These are phyloP conservation scores for Mycogone perniciosa DNA, from an alignment of 2,329 filamentous ascomycete species.

Conservation along the genomic window DNA sequence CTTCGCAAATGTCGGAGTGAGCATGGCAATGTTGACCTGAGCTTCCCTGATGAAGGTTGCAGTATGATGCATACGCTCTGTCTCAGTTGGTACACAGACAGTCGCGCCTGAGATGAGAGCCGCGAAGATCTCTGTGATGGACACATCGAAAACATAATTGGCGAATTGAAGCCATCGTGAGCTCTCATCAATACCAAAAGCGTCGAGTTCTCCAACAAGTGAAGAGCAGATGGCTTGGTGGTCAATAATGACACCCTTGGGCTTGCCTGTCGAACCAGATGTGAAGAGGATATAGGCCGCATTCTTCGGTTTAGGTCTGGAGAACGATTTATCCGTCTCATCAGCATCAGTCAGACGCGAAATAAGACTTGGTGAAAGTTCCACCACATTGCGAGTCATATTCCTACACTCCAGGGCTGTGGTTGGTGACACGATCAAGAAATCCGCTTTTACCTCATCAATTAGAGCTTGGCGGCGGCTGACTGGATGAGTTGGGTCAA, in stretches of 20 bases:
- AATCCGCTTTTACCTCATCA: not conserved
- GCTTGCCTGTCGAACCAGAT: not conserved
- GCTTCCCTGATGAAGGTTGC: constrained; percentile 5
- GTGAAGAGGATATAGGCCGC: not conserved
- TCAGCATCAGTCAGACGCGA: not conserved
- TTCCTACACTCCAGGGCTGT: too few relatives aligned
- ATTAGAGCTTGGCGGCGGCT: not conserved
- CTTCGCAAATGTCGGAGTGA: constrained; percentile 13
- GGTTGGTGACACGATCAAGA: too few relatives aligned
- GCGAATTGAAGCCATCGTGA: constrained; percentile 9
- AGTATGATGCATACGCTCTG: not conserved
- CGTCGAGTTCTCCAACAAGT: not conserved
- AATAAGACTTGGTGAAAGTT: not conserved
- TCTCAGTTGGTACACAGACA: constrained; percentile 6
- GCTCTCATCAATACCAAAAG: not conserved
- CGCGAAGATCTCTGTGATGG: constrained; percentile 2
- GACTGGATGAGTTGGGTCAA: not conserved
- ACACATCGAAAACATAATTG: constrained; percentile 11
- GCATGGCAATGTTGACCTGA: constrained; percentile 5
- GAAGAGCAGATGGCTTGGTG: not conserved
- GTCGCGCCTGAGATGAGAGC: constrained; percentile 5
- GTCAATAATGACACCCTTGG: constrained; percentile 2
- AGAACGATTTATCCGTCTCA: not conserved
- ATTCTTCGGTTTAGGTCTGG: too few relatives aligned
- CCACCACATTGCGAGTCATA: too few relatives aligned